Percentiles rank a stretch among this genome's conserved stretches.
Conservation (phyloP, 2,329 filamentous ascomycete genomes). For the Escovopsis weberi region DNA sequence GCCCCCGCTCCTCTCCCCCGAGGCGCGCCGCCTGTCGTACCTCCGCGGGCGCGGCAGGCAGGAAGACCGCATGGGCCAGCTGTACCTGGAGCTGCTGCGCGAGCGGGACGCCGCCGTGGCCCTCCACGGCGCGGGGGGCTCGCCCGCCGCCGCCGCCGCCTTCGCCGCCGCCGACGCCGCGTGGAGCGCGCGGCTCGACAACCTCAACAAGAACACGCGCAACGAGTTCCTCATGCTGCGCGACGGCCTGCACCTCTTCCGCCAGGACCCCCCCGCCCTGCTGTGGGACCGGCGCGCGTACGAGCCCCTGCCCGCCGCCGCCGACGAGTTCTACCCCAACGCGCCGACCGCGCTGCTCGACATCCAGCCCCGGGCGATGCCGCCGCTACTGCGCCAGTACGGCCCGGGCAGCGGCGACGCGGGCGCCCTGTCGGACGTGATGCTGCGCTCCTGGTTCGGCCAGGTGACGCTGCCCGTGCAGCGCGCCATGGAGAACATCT, state of each 20-base stretch:
- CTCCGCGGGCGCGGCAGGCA: conserved; percentile 16
- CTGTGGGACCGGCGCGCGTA: conserved; percentile 55
- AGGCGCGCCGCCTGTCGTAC: conserved; percentile 10
- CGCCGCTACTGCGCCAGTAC: conserved; percentile 31
- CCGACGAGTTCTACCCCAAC: conserved; percentile 53
- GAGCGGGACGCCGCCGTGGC: conserved; percentile 15
- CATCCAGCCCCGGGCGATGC: conserved; percentile 44
- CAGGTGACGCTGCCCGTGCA: conserved; percentile 28
- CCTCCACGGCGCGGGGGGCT: conserved; percentile 4
- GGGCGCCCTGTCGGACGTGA: conserved; percentile 38
- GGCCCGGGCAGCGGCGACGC: conserved; percentile 25
- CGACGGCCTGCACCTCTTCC: conserved; percentile 40
- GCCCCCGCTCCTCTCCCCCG: too few species aligned
- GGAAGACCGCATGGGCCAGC: conserved; percentile 8
- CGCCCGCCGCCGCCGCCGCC: conserved; percentile 10
- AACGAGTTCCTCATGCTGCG: conserved; percentile 25
- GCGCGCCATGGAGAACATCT: conserved; percentile 35
- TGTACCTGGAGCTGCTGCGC: conserved; percentile 19
- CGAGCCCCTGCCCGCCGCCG: conserved; percentile 48
- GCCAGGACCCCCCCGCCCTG: conserved; percentile 36
- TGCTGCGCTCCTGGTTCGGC: conserved; percentile 28
- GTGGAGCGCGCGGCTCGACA: conserved; percentile 21
- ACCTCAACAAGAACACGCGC: conserved; percentile 17
- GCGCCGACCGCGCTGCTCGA: conserved; percentile 46
- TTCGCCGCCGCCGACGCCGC: conserved; percentile 16